Evolutionary conservation across 2,329 filamentous ascomycete genomes (phyloP).

Genomic region (Apiospora pterosperma): DNA sequence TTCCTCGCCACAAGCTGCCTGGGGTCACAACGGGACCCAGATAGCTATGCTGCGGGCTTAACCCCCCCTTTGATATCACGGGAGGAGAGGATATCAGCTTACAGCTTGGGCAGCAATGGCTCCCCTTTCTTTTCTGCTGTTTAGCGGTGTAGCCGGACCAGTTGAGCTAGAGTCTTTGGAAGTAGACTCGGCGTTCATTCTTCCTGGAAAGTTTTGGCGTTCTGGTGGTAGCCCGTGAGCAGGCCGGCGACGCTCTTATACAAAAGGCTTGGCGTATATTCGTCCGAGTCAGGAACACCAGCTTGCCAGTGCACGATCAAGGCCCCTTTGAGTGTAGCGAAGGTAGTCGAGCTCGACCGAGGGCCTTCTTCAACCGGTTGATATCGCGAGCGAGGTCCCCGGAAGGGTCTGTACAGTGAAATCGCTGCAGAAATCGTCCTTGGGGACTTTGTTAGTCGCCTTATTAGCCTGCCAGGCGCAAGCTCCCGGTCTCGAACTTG

Average conservation of each 20-base stretch:
- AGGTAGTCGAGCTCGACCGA: not conserved
- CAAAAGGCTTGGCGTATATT: not conserved
- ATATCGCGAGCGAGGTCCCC: not conserved
- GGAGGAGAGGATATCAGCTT: conserved; percentile 13
- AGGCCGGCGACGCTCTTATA: not conserved
- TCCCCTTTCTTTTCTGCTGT: conserved; percentile 34
- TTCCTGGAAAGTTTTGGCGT: conserved; percentile 1
- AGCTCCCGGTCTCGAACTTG: not conserved
- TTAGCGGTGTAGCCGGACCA: conserved; percentile 27
- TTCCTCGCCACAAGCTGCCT: not conserved
- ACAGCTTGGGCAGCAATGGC: conserved; percentile 36
- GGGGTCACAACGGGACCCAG: not conserved
- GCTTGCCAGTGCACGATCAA: not conserved
- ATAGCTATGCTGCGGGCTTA: not conserved
- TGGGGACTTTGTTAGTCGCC: not conserved
- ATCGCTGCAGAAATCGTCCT: not conserved
- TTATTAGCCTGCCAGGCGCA: not conserved
- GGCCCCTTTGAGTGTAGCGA: not conserved
- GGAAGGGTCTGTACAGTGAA: not conserved
- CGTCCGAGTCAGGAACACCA: conserved; percentile 1
- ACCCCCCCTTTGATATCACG: not conserved
- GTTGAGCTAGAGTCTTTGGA: conserved; percentile 28
- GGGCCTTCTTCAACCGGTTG: not conserved
- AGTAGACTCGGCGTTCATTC: conserved; percentile 20
- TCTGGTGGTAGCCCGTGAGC: not conserved